A percentile compares a stretch with the other conserved stretches of the same genome.
Evolutionary conservation across 345 rosid species (phyloP).

Genomic region (Hypericum perforatum): DNA sequence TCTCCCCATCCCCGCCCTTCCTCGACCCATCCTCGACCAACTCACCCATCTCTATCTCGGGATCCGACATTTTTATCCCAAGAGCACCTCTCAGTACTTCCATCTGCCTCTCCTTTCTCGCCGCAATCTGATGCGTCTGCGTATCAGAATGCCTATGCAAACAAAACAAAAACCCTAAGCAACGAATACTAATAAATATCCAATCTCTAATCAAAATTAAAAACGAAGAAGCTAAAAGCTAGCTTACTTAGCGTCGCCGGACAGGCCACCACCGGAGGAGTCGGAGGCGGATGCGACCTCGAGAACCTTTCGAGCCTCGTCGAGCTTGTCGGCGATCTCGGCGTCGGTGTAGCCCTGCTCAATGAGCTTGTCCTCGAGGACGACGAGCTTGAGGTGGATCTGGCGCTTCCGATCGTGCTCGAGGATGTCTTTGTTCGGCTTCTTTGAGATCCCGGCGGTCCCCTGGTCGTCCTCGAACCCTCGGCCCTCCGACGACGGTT

Average conservation of each 20-base stretch:
- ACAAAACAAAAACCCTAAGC: not conserved
- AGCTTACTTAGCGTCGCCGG: conserved; percentile 26
- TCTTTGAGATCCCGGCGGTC: conserved; percentile 70
- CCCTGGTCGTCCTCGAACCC: conserved; percentile 81
- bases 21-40: conserved; percentile 23
- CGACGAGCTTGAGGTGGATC: conserved; percentile 72
- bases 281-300: conserved; percentile 51
- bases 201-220: not conserved
- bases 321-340: conserved; percentile 75
- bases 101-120: conserved; percentile 93
- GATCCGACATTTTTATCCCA: conserved; percentile 36
- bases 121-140: conserved; percentile 84
- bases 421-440: conserved; percentile 72
- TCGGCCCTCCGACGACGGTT: conserved; percentile 39
- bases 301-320: conserved; percentile 53
- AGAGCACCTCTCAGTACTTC: conserved; percentile 79
- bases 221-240: not conserved
- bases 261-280: conserved; percentile 21
- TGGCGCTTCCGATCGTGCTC: conserved; percentile 93
- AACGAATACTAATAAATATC: not conserved
- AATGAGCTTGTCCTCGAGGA: conserved; percentile 68
- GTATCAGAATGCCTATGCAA: conserved; percentile 59
- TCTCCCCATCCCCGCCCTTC: conserved; percentile 29
- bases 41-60: conserved; percentile 24
- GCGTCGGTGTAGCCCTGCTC: conserved; percentile 77